Conservation (phyloP, 2,329 filamentous ascomycete genomes). For the Fonsecaea monophora region DNA sequence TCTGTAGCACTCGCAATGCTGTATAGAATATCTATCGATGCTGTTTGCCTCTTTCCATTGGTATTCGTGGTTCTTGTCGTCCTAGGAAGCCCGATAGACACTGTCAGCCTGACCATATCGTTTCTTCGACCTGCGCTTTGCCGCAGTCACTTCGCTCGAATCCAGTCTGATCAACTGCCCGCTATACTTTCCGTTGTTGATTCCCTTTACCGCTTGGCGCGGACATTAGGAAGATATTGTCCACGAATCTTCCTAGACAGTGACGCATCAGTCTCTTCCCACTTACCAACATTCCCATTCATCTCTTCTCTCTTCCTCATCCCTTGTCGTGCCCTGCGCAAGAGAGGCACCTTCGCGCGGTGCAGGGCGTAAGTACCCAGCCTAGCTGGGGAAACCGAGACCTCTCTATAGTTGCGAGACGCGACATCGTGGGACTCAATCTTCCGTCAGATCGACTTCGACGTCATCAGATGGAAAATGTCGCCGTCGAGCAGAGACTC, state of each 20-base stretch:
- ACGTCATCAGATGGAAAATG: too few species aligned
- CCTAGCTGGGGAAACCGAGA: conserved; percentile 21
- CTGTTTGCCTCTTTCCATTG: background rate
- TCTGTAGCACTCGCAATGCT: background rate
- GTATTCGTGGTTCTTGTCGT: background rate
- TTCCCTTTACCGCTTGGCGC: background rate
- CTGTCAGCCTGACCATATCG: background rate
- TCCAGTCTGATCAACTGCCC: background rate
- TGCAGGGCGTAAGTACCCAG: conserved; percentile 22
- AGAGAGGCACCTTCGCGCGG: conserved; percentile 17
- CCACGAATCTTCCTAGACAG: background rate
- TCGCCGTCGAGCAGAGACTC: too few species aligned
- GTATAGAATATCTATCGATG: background rate
- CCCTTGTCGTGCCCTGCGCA: conserved; percentile 9
- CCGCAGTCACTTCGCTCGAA: background rate
- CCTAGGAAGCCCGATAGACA: too few species aligned
- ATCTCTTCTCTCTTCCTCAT: background rate
- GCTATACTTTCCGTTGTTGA: background rate
- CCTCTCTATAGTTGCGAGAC: background rate
- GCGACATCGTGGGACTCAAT: too few species aligned
- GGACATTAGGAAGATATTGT: background rate
- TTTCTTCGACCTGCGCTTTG: background rate
- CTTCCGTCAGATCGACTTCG: too few species aligned
- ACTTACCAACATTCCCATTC: background rate
- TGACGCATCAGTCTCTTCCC: background rate